Conservation (phyloP, 1,284 basidiomycete genomes). For the Trichosporon ovoides region DNA sequence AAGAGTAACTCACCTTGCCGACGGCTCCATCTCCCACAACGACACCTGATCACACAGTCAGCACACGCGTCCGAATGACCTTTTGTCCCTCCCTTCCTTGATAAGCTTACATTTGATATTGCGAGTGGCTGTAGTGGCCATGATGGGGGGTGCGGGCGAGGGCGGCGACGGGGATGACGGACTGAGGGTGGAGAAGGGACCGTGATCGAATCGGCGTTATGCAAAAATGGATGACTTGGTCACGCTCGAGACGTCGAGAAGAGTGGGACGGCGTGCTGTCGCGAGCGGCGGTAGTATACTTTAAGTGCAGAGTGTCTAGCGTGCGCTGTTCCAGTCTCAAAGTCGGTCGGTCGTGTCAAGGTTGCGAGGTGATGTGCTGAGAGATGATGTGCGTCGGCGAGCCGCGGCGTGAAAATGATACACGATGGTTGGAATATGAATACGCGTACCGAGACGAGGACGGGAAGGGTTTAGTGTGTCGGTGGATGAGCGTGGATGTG, state of each 20-base stretch:
- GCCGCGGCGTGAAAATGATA: background rate
- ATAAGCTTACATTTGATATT: slow-evolving; percentile 31
- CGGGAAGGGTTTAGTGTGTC: background rate
- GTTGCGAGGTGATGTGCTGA: background rate
- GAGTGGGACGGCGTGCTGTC: background rate
- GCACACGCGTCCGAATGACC: background rate
- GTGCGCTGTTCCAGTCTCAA: too few relatives aligned
- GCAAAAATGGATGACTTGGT: slow-evolving; percentile 4
- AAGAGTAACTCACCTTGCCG: slow-evolving; percentile 71
- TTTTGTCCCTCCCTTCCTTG: background rate
- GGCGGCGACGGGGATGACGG: background rate
- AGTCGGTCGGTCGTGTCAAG: background rate
- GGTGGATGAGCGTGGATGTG: background rate
- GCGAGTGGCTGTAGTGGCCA: slow-evolving; percentile 22
- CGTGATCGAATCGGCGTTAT: slow-evolving; percentile 6
- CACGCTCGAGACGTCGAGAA: slow-evolving; percentile 3
- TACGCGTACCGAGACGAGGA: background rate
- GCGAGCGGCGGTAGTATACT: too few relatives aligned
- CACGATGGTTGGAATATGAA: slow-evolving; percentile 1
- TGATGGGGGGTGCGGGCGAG: background rate
- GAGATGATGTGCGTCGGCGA: background rate
- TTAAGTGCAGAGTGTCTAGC: too few relatives aligned
- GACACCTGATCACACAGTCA: slow-evolving; percentile 54
- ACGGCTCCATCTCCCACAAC: slow-evolving; percentile 99
- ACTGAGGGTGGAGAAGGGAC: background rate